phyloP scores from a whole-genome alignment of 2,329 filamentous ascomycete genomes.

The Cyphellophora attinorum region DNA sequence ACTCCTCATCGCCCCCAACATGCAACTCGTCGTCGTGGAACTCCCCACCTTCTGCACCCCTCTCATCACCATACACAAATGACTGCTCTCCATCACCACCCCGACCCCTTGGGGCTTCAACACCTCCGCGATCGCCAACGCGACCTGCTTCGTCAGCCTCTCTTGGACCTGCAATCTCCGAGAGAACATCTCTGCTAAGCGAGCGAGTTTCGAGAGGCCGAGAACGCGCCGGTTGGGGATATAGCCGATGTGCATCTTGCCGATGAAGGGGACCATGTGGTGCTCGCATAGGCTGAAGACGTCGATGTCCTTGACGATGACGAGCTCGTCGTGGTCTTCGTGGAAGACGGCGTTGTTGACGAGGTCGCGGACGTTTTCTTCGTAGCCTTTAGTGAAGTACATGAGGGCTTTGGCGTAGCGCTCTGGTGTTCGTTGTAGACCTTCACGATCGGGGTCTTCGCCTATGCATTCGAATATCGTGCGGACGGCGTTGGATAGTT shows the following conservation, averaged over 20 bases:
- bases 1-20: slow-evolving; percentile 89
- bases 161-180: slow-evolving; percentile 93
- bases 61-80: slow-evolving; percentile 98
- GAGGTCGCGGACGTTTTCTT: slow-evolving; percentile 84
- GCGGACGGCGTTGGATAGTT: slow-evolving; percentile 52
- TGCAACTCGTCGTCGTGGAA: slow-evolving; percentile 89
- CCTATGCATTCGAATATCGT: slow-evolving; percentile 59
- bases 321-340: slow-evolving; percentile 92
- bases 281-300: slow-evolving; percentile 93
- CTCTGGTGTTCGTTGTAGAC: slow-evolving; percentile 59
- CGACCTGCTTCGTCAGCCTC: slow-evolving; percentile 89
- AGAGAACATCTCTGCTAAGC: slow-evolving; percentile 95
- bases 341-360: slow-evolving; percentile 93
- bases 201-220: slow-evolving; percentile 87
- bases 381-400: slow-evolving; percentile 93
- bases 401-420: slow-evolving; percentile 93
- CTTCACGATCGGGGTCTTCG: slow-evolving; percentile 56
- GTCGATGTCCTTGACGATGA: slow-evolving; percentile 97
- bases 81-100: slow-evolving; percentile 93
- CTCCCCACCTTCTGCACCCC: slow-evolving; percentile 89
- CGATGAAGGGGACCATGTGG: slow-evolving; percentile 90
- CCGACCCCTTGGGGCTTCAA: slow-evolving; percentile 89
- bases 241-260: slow-evolving; percentile 99
- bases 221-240: slow-evolving; percentile 87
- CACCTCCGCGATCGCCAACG: slow-evolving; percentile 84